These are phyloP conservation scores for Actinomortierella ambigua DNA, from an alignment of 371 early-diverging fungal genomes.

Conservation along the genomic window DNA sequence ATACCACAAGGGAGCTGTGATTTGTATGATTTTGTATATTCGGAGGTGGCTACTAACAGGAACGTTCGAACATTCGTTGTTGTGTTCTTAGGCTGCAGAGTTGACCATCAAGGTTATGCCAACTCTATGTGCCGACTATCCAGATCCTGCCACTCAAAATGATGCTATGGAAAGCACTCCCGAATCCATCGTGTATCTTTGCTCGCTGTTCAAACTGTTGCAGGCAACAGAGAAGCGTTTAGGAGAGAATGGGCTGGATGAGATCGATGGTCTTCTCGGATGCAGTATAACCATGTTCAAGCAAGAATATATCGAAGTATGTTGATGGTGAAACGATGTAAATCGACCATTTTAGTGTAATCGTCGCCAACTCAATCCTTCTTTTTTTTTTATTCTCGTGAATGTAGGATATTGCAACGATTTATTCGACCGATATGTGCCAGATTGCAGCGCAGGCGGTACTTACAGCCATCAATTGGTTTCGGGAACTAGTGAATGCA, in stretches of 20 bases:
- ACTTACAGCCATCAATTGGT: conserved; percentile 67
- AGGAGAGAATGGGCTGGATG: conserved; percentile 60
- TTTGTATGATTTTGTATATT: too few species aligned
- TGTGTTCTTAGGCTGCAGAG: conserved; percentile 24
- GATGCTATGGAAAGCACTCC: conserved; percentile 9
- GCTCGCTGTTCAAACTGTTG: conserved; percentile 73
- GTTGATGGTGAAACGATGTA: too few species aligned
- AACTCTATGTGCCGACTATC: conserved; percentile 23
- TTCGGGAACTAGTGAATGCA: conserved; percentile 73
- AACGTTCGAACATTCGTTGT: conserved; percentile 38
- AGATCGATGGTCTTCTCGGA: conserved; percentile 76
- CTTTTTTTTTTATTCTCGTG: too few species aligned
- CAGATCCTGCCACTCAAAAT: conserved; percentile 16
- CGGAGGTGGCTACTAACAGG: conserved; percentile 17
- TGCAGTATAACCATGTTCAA: conserved; percentile 66
- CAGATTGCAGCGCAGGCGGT: conserved; percentile 54
- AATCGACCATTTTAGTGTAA: too few species aligned
- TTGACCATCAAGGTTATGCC: conserved; percentile 42
- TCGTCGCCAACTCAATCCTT: too few species aligned
- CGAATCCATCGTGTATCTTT: conserved; percentile 58
- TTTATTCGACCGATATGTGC: conserved; percentile 30
- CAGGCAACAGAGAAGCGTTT: conserved; percentile 71
- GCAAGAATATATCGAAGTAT: conserved; percentile 50
- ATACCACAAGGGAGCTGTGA: too few species aligned
- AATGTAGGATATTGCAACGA: conserved; percentile 26